These are phyloP conservation scores for Monosporozyma unispora DNA, from an alignment of 805 yeast genomes.

Conservation along the genomic window DNA sequence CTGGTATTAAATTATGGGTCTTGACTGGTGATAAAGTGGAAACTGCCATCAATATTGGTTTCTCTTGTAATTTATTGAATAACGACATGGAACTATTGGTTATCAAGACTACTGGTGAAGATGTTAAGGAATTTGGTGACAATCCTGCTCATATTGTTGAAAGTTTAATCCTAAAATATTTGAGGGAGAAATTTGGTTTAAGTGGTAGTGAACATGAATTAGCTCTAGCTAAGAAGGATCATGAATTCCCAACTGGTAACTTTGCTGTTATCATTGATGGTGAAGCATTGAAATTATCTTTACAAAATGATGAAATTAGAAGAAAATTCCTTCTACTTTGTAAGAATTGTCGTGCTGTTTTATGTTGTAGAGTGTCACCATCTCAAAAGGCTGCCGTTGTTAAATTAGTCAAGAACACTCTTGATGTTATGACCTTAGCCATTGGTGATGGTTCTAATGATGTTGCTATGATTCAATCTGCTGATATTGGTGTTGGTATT, in stretches of 20 bases:
- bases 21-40: constrained; percentile 85
- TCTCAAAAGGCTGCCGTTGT: constrained; percentile 84
- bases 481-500: constrained; percentile 82
- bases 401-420: constrained; percentile 59
- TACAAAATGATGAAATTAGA: constrained; percentile 35
- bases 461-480: constrained; percentile 86
- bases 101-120: constrained; percentile 42
- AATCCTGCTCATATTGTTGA: constrained; percentile 37
- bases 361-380: constrained; percentile 84
- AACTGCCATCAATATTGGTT: constrained; percentile 81
- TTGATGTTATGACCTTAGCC: constrained; percentile 77
- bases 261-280: constrained; percentile 74
- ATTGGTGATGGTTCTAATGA: constrained; percentile 88
- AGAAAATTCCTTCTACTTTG: constrained; percentile 61
- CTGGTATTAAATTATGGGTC: constrained; percentile 82
- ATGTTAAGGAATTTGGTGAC: constrained; percentile 37
- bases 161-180: constrained; percentile 42
- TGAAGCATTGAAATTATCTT: constrained; percentile 55
- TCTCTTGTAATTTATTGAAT: constrained; percentile 69
- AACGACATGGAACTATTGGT: constrained; percentile 69
- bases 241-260: constrained; percentile 58
- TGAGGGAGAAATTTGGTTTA: constrained; percentile 48
- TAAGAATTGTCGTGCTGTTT: constrained; percentile 71
- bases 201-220: constrained; percentile 52
- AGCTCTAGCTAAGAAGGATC: constrained; percentile 43